phyloP scores from a whole-genome alignment of 345 rosid species.

The Isatis tinctoria region DNA sequence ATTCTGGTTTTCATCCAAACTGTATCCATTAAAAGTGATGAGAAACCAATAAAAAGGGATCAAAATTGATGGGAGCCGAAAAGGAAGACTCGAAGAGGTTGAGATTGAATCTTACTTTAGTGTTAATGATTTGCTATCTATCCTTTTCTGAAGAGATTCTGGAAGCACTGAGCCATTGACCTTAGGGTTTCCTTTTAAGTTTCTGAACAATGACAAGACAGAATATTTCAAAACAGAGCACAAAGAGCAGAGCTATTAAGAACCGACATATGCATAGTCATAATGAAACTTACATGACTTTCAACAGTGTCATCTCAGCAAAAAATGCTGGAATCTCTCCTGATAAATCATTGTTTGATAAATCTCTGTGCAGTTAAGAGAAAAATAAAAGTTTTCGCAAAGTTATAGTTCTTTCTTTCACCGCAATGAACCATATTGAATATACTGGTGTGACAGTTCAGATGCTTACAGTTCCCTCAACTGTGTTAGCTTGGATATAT shows the following conservation, averaged over 20 bases:
- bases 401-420: not conserved
- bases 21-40: not conserved
- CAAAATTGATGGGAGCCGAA: not conserved
- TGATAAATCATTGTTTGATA: conserved; percentile 46
- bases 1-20: not conserved
- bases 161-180: conserved; percentile 8
- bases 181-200: conserved; percentile 11
- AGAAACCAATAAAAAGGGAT: not conserved
- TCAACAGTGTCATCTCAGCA: conserved; percentile 32
- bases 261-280: not conserved
- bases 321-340: conserved; percentile 48
- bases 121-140: not conserved
- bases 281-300: conserved; percentile 39
- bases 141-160: not conserved
- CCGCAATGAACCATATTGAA: not conserved
- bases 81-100: not conserved
- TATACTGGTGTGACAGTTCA: not conserved
- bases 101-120: conserved; percentile 9
- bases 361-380: conserved; percentile 41
- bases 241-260: not conserved
- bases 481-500: conserved; percentile 32
- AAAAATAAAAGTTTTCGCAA: not conserved
- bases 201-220: conserved; percentile 12
- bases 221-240: not conserved
- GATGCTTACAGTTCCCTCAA: conserved; percentile 38